Percentiles rank a stretch among this genome's conserved stretches.
These are phyloP conservation scores for Mycena belliarum DNA, from an alignment of 768 basidiomycete species.

Conservation along the genomic window DNA sequence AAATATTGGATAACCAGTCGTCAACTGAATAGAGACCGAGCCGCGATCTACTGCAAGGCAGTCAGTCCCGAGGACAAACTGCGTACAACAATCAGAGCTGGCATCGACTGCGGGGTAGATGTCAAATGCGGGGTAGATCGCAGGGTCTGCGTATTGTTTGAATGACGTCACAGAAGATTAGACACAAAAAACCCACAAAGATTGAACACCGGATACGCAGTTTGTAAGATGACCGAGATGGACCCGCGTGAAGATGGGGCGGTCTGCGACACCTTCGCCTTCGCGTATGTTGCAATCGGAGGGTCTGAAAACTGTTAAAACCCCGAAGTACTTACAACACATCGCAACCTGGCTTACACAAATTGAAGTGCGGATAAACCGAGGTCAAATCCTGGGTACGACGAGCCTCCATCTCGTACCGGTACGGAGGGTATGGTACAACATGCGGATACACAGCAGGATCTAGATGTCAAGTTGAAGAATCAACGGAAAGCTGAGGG, in stretches of 20 bases:
- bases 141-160: background rate
- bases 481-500: conserved; percentile 10
- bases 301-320: background rate
- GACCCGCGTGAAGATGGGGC: background rate
- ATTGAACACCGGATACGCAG: conserved; percentile 24
- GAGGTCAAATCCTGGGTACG: background rate
- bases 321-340: too few relatives aligned
- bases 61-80: background rate
- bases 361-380: conserved; percentile 25
- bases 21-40: background rate
- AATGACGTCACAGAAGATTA: background rate
- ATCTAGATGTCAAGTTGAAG: conserved; percentile 10
- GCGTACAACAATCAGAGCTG: background rate
- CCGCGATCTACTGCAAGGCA: background rate
- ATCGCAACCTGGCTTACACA: conserved; percentile 28
- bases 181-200: conserved; percentile 22
- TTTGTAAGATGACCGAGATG: conserved; percentile 1
- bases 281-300: background rate
- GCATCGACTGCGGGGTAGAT: conserved; percentile 7
- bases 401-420: conserved; percentile 8
- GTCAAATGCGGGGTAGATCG: conserved; percentile 9
- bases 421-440: conserved; percentile 13
- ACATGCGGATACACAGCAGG: conserved; percentile 28
- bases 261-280: background rate
- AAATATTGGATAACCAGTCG: conserved; percentile 21